A percentile compares a stretch with the other conserved stretches of the same genome.
Conservation (phyloP, 2,329 filamentous ascomycete genomes). For the Ophiostoma piceae region DNA sequence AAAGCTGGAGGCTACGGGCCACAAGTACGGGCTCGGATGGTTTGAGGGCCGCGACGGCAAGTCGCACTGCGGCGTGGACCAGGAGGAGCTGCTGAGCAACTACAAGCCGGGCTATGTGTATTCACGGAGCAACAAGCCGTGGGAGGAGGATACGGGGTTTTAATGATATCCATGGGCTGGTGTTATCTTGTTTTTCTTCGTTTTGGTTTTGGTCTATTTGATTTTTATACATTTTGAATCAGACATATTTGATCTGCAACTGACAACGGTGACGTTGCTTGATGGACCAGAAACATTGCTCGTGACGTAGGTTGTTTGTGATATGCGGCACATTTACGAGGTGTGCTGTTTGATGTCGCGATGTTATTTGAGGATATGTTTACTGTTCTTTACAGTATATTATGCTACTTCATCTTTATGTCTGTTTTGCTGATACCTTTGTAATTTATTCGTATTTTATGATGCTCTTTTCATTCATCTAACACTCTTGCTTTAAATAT, state of each 20-base stretch:
- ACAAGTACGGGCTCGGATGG: conserved; percentile 69
- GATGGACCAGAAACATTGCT: background rate
- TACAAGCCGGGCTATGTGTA: conserved; percentile 61
- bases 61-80: conserved; percentile 70
- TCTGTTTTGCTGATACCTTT: no score
- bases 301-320: background rate
- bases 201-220: background rate
- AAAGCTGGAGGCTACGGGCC: conserved; percentile 45
- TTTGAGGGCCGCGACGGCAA: conserved; percentile 67
- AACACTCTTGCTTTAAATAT: no score
- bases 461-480: no score
- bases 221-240: conserved; percentile 10
- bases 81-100: conserved; percentile 61
- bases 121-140: conserved; percentile 47
- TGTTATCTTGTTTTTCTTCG: background rate
- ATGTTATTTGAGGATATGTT: no score
- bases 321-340: background rate
- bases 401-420: no score
- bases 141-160: conserved; percentile 39
- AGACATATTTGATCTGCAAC: background rate
- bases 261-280: background rate
- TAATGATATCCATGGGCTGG: conserved; percentile 19
- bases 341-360: no score
- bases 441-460: no score
- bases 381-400: no score